Conservation (phyloP, 306 rosid species). For the Vigna hirtella region DNA sequence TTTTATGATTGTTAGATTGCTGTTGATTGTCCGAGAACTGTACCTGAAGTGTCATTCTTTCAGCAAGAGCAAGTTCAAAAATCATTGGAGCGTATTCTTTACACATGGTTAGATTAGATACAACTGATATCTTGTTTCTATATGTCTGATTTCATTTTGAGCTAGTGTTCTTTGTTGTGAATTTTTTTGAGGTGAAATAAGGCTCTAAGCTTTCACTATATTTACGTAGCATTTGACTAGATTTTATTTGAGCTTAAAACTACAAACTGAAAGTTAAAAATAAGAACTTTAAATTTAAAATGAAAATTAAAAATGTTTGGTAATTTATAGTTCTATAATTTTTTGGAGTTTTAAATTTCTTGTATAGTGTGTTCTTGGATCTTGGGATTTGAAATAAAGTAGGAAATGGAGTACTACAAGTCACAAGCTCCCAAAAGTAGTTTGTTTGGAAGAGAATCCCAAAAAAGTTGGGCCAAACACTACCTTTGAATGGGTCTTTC, state of each 20-base stretch:
- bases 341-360: neutral
- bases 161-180: slow-evolving; percentile 23
- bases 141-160: slow-evolving; percentile 26
- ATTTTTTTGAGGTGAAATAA: slow-evolving; percentile 27
- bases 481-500: neutral
- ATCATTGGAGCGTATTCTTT: slow-evolving; percentile 92
- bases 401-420: neutral
- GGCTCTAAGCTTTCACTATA: slow-evolving; percentile 1
- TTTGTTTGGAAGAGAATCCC: neutral
- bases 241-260: neutral
- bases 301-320: neutral
- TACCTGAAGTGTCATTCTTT: slow-evolving; percentile 91
- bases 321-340: neutral
- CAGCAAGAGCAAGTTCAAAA: slow-evolving; percentile 90
- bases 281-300: neutral
- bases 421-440: neutral
- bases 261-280: neutral
- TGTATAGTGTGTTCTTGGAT: neutral
- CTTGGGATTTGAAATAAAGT: neutral
- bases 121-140: slow-evolving; percentile 20
- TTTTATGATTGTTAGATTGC: slow-evolving; percentile 63
- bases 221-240: neutral
- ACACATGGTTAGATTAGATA: slow-evolving; percentile 73
- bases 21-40: slow-evolving; percentile 96
- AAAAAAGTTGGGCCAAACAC: neutral